These are phyloP conservation scores for Plectosphaerella plurivora DNA, from an alignment of 2,329 filamentous ascomycete genomes.

Conservation along the genomic window DNA sequence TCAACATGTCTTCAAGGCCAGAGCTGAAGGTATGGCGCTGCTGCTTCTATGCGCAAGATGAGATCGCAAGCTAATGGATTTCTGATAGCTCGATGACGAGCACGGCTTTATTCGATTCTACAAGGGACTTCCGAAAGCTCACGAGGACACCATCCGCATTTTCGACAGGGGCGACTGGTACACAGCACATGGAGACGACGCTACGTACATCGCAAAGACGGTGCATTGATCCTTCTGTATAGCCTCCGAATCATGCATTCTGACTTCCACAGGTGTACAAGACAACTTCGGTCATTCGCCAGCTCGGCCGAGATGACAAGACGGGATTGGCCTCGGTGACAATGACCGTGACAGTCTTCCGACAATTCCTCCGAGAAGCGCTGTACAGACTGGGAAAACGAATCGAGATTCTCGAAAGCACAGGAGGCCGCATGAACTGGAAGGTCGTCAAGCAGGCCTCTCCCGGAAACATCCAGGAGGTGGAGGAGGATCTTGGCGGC, in stretches of 20 bases:
- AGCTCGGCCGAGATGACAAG: slow-evolving; percentile 77
- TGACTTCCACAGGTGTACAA: slow-evolving; percentile 70
- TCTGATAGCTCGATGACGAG: slow-evolving; percentile 81
- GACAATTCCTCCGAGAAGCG: slow-evolving; percentile 90
- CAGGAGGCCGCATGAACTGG: slow-evolving; percentile 80
- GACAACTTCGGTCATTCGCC: slow-evolving; percentile 90
- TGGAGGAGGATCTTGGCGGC: slow-evolving; percentile 89
- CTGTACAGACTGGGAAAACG: slow-evolving; percentile 88
- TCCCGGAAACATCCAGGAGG: slow-evolving; percentile 91
- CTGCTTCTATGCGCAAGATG: neutral
- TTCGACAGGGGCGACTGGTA: slow-evolving; percentile 96
- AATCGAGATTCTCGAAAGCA: slow-evolving; percentile 82
- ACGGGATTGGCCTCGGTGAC: slow-evolving; percentile 90
- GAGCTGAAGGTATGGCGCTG: slow-evolving; percentile 57
- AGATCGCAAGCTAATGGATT: neutral
- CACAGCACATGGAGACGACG: slow-evolving; percentile 85
- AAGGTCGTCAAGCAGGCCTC: slow-evolving; percentile 88
- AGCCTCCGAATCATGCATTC: too few species aligned
- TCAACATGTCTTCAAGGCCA: slow-evolving; percentile 64
- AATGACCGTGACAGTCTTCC: slow-evolving; percentile 90
- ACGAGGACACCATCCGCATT: slow-evolving; percentile 75
- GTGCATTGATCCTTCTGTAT: slow-evolving; percentile 34
- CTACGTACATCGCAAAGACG: slow-evolving; percentile 74
- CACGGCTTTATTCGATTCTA: slow-evolving; percentile 95
- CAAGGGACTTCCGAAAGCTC: slow-evolving; percentile 71